Conservation (phyloP, 2,329 filamentous ascomycete genomes). For the Mycosphaerella arachidis region DNA sequence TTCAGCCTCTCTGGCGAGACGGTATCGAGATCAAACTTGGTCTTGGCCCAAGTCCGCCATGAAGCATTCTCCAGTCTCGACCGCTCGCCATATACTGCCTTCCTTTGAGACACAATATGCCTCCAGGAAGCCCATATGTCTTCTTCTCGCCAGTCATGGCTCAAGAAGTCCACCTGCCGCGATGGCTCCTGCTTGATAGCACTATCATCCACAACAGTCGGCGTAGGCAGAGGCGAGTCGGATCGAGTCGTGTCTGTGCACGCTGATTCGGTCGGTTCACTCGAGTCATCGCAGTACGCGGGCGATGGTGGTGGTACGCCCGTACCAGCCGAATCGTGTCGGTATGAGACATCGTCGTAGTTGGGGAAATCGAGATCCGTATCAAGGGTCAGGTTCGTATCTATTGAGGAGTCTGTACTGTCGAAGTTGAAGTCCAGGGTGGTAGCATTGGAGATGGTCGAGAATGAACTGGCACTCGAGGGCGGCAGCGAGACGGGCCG, state of each 20-base stretch:
- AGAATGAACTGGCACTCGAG: conserved; percentile 33
- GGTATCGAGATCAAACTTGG: conserved; percentile 80
- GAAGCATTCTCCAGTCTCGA: conserved; percentile 83
- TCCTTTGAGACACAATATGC: conserved; percentile 76
- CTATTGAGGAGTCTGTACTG: conserved; percentile 54
- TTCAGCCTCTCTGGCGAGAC: conserved; percentile 88
- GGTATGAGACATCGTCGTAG: conserved; percentile 35
- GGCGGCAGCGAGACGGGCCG: conserved; percentile 26
- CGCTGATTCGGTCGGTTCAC: conserved; percentile 22
- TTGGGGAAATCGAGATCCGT: conserved; percentile 44
- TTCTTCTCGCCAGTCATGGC: conserved; percentile 88
- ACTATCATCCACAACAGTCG: conserved; percentile 73
- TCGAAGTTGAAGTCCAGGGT: conserved; percentile 47
- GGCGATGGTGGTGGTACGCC: conserved; percentile 8
- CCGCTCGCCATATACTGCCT: conserved; percentile 69
- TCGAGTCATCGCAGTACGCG: conserved; percentile 15
- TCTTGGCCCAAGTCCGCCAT: conserved; percentile 95
- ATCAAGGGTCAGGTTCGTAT: conserved; percentile 52
- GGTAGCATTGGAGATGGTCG: conserved; percentile 42
- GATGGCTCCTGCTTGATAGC: conserved; percentile 70
- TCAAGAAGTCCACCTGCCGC: conserved; percentile 90
- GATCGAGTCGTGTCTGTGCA: conserved; percentile 55
- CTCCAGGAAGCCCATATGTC: conserved; percentile 98
- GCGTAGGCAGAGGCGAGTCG: conserved; percentile 52
- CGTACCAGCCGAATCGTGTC: conserved; percentile 8